Evolutionary conservation across 306 rosid species (phyloP).

Genomic region (Crotalaria pallida): DNA sequence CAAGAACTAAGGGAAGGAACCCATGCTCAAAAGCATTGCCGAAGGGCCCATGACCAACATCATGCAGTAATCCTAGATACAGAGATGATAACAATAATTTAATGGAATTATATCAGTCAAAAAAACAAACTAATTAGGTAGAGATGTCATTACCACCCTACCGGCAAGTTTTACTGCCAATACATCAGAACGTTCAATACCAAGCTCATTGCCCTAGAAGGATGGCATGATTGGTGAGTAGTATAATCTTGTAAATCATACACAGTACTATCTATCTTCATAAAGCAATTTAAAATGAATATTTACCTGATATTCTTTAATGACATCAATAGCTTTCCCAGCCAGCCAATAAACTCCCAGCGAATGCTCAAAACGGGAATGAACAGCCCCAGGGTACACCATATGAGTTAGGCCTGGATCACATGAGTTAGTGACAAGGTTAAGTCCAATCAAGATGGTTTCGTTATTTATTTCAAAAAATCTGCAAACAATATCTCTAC

Average conservation of each 20-base stretch:
- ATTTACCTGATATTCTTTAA: conserved; percentile 37
- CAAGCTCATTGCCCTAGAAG: conserved; percentile 42
- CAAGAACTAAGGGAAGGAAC: conserved; percentile 45
- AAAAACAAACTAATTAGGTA: conserved; percentile 14
- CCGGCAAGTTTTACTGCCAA: conserved; percentile 48
- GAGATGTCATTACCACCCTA: conserved; percentile 26
- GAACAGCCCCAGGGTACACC: conserved; percentile 57
- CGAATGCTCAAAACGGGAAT: conserved; percentile 53
- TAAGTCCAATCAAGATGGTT: not conserved
- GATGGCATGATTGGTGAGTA: not conserved
- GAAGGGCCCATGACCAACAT: conserved; percentile 58
- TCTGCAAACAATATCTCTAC: not conserved
- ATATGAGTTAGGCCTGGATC: conserved; percentile 37
- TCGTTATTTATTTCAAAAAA: too few relatives aligned
- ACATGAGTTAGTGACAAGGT: not conserved
- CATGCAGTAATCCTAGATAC: conserved; percentile 42
- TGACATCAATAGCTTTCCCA: conserved; percentile 37
- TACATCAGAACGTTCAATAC: conserved; percentile 36
- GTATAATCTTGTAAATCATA: conserved; percentile 19
- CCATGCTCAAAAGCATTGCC: conserved; percentile 44
- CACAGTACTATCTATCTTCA: not conserved
- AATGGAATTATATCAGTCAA: conserved; percentile 11
- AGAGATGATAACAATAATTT: conserved; percentile 7
- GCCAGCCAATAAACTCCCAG: conserved; percentile 53
- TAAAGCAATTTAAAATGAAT: not conserved